Base-by-base conservation (phyloP, 176 grass and related monocot species). In the Panicum miliaceum region DNA sequence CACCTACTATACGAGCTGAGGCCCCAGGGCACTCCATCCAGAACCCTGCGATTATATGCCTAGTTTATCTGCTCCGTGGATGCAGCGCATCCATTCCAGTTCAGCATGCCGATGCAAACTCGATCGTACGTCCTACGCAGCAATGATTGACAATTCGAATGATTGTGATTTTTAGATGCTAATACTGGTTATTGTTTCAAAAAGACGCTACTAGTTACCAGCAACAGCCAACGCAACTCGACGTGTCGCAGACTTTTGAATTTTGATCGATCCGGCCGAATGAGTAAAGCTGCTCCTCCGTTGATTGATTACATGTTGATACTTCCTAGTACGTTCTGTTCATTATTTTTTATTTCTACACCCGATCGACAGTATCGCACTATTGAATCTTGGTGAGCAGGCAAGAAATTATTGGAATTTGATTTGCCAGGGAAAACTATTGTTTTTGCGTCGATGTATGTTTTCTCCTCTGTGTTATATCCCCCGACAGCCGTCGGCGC, bases 91-190 rank as follows among this genome's bases (percentile, higher is more conserved):
- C 74, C 48, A 73, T 77, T 87, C 63, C 81, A 79, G 67, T 66
- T 79, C 46, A 62, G 61, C 68, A 48, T 48, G 23, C 13, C 68
- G 18, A 29, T 48, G 23, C 82, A 71, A 27, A 74, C 71, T 75
- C 22, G 45, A 42, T 81, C 38, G 75, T 77, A 66, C 22, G 57
- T 79, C 59, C 29, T 38, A 74, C 61, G 40, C 70, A 36, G 40
- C 70, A 76, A 88, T 89, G 62, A 81, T 89, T 50, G 46, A 48
- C 4, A 40, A 29, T n/a, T 29, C 29, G 60, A 80, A 89, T 89
- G 75, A 84, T 81, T 68, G 48, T 80, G 60, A 53, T 69, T 75
- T 84, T 81, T 62, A 68, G 77, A n/a, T n/a, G n/a, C n/a, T n/a
- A n/a, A n/a, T n/a, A n/a, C n/a, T n/a, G n/a, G n/a, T n/a, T n/a